Conservation (phyloP, 2,329 filamentous ascomycete species). For the Colletotrichum musicola region DNA sequence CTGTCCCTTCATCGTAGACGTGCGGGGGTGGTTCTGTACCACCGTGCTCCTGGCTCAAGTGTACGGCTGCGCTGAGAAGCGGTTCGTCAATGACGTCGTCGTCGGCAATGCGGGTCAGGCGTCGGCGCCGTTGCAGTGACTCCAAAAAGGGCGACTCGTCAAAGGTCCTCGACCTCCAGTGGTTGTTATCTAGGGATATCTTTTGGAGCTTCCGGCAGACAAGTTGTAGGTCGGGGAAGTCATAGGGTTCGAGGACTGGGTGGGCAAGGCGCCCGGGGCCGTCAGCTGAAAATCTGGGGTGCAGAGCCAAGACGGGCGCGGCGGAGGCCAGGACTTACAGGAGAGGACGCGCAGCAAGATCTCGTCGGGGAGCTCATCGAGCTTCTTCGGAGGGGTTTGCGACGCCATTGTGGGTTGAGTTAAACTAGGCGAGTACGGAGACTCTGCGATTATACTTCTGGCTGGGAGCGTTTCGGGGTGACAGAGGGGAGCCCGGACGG, state of each 20-base stretch:
- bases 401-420: slow-evolving; percentile 41
- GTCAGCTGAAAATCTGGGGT: slow-evolving; percentile 33
- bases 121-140: slow-evolving; percentile 66
- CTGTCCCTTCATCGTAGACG: slow-evolving; percentile 43
- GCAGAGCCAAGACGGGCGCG: slow-evolving; percentile 11
- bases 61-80: slow-evolving; percentile 33
- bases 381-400: slow-evolving; percentile 36
- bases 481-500: slow-evolving; percentile 31
- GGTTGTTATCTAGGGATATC: slow-evolving; percentile 78
- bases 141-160: slow-evolving; percentile 75
- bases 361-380: slow-evolving; percentile 73
- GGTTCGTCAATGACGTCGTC: slow-evolving; percentile 34
- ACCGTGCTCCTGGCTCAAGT: slow-evolving; percentile 27
- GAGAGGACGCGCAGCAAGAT: slow-evolving; percentile 64
- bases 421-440: slow-evolving; percentile 1
- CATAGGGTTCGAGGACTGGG: slow-evolving; percentile 71
- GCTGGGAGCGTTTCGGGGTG: slow-evolving; percentile 20
- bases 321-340: slow-evolving; percentile 33
- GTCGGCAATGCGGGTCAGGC: slow-evolving; percentile 44
- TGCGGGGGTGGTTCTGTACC: slow-evolving; percentile 8
- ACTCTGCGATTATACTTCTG: slow-evolving; percentile 9
- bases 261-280: slow-evolving; percentile 17
- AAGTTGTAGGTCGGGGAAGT: slow-evolving; percentile 77
- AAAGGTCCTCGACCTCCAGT: slow-evolving; percentile 85
- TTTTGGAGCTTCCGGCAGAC: slow-evolving; percentile 75